Conservation (phyloP, 352 stramenopile species). For the Phytophthora meadii region DNA sequence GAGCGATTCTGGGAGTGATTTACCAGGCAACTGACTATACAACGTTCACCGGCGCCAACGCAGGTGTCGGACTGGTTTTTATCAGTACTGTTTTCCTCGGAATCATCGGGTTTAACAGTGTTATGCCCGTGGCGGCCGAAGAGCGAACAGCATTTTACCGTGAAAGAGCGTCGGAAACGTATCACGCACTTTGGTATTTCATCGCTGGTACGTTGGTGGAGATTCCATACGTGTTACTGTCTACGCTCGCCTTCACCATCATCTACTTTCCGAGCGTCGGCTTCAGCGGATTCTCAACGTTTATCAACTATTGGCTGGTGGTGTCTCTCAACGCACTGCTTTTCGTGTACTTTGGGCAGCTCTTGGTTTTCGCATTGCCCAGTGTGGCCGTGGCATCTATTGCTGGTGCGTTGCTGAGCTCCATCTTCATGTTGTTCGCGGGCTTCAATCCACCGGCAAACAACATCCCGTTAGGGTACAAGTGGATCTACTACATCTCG, state of each 20-base stretch:
- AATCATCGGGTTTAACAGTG: conserved; percentile 81
- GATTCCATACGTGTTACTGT: conserved; percentile 62
- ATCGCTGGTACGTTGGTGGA: conserved; percentile 84
- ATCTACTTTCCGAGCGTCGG: conserved; percentile 61
- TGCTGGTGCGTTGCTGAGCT: conserved; percentile 53
- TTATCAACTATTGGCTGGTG: conserved; percentile 57
- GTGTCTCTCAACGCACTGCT: conserved; percentile 53
- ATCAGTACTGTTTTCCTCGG: conserved; percentile 83
- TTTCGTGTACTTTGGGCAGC: conserved; percentile 57
- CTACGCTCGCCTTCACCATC: conserved; percentile 38
- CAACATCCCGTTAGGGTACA: conserved; percentile 54
- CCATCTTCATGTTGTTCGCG: conserved; percentile 67
- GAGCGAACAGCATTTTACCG: conserved; percentile 92
- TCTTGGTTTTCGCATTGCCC: conserved; percentile 55
- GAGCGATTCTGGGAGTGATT: conserved; percentile 75
- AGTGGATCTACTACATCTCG: conserved; percentile 67
- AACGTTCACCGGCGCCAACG: conserved; percentile 51
- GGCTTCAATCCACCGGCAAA: conserved; percentile 56
- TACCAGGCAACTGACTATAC: conserved; percentile 68
- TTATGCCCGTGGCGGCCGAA: conserved; percentile 79
- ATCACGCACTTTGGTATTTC: conserved; percentile 85
- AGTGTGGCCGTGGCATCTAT: conserved; percentile 54
- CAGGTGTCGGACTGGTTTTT: conserved; percentile 82
- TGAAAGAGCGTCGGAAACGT: conserved; percentile 92
- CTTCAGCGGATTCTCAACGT: conserved; percentile 40